These are phyloP conservation scores for Fraxinus cuspidata DNA, from an alignment of 257 asterid genomes.

Conservation along the genomic window DNA sequence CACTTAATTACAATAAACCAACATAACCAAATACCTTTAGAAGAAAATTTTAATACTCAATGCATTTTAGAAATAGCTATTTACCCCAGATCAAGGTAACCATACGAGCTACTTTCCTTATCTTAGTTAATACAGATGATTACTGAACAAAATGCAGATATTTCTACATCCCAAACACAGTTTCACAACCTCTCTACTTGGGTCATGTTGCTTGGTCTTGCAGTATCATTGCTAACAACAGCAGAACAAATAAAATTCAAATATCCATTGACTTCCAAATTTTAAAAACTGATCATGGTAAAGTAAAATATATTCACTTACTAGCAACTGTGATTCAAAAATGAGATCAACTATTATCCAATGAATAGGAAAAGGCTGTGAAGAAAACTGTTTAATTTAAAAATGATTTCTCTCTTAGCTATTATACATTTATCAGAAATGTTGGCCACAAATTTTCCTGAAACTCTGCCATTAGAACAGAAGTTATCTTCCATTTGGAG, in stretches of 20 bases:
- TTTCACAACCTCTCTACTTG: not conserved
- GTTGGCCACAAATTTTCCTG: not conserved
- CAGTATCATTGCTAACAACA: not conserved
- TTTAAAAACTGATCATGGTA: not conserved
- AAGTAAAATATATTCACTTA: not conserved
- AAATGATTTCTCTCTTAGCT: constrained; percentile 6
- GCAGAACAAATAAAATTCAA: not conserved
- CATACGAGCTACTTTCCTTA: not conserved
- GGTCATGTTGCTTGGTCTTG: not conserved
- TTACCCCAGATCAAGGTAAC: not conserved
- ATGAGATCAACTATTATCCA: not conserved
- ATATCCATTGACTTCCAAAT: no score
- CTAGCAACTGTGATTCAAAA: not conserved
- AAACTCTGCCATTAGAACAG: constrained; percentile 11
- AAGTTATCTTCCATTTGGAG: not conserved
- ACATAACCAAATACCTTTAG: constrained; percentile 9
- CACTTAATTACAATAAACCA: no score
- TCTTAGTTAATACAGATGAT: not conserved
- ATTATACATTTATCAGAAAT: not conserved
- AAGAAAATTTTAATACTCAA: not conserved
- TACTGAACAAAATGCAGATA: not conserved
- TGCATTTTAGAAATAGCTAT: constrained; percentile 7
- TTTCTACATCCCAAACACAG: not conserved
- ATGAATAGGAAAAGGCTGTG: not conserved
- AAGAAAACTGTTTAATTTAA: not conserved